Base-by-base conservation (phyloP, 2,329 filamentous ascomycete genomes). In the Monosporascus sp. region DNA sequence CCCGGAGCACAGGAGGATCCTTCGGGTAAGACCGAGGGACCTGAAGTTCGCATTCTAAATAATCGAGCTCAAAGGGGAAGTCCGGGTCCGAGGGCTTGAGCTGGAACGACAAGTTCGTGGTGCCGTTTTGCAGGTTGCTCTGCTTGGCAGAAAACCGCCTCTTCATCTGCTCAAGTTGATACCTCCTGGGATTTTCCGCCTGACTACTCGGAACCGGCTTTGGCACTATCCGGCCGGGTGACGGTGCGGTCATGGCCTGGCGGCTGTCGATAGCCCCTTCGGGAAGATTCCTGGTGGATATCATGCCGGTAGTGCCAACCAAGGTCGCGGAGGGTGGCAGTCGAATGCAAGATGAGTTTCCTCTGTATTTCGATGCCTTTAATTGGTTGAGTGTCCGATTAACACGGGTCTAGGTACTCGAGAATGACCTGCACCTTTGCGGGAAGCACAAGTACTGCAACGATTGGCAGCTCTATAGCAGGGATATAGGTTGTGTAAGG, bases 1-100 rank as follows among this genome's bases (percentile, higher is more conserved):
- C 82, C 19, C 77, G 78, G 51, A 94, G 73, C 17, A 72, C 74
- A 38, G 89, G 84, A 27, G 72, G 73, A 43, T 71, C 69, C 40
- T 72, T 70, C 19, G 88, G 89, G 68, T 89, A 93, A 19, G 70
- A 70, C 9, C 65, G 66, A 2, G 90, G 89, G 20, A 94, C 77
- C 49, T 75, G 78, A 38, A 94, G 72, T 44, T 83, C 76, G 66
- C 88, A 92, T 41, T 88, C 78, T 34, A 94, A 74, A 40, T 80
- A 75, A 26, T 84, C 79, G 64, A 93, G 75, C 56, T 91, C 87
- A 68, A 90, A 93, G 1, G 90, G 87, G 63, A 94, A 93, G 64
- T 94, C 90, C 0, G 90, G 90, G 66, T 94, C 90, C 6, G 89
- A 91, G 5, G 90, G 90, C 14, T 72, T 73, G 56, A 94, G 72